These are phyloP conservation scores for Clitoria ternatea DNA, from an alignment of 306 rosid genomes.

Conservation along the genomic window DNA sequence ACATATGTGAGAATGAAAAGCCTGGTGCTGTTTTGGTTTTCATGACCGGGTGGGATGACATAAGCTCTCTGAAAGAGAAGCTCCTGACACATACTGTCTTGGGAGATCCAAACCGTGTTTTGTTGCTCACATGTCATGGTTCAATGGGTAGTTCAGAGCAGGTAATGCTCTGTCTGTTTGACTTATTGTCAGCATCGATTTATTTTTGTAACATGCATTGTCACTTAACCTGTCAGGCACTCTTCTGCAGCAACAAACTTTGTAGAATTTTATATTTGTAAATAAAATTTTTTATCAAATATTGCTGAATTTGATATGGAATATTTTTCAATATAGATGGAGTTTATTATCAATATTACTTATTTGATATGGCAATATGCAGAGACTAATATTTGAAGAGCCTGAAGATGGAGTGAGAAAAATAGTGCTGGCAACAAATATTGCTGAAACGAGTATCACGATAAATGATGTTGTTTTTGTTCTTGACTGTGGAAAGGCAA, in stretches of 20 bases:
- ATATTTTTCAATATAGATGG: no score
- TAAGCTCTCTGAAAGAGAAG: conserved; percentile 80
- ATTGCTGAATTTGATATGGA: no score
- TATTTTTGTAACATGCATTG: neutral
- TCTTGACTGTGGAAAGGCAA: conserved; percentile 97
- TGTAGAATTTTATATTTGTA: neutral
- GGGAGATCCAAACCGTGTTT: conserved; percentile 68
- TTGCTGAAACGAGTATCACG: conserved; percentile 97
- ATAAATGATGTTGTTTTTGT: conserved; percentile 90
- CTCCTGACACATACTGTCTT: conserved; percentile 62
- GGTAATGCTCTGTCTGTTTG: conserved; percentile 43
- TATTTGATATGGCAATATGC: conserved; percentile 39
- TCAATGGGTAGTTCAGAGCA: conserved; percentile 96
- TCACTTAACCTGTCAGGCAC: neutral
- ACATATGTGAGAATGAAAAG: conserved; percentile 71
- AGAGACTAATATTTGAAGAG: conserved; percentile 86
- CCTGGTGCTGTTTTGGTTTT: conserved; percentile 94
- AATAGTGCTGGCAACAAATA: conserved; percentile 93
- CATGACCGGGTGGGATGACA: conserved; percentile 99
- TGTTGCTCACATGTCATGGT: conserved; percentile 89
- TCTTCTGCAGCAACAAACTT: neutral
- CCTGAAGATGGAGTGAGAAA: conserved; percentile 81
- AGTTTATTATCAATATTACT: conserved; percentile 16
- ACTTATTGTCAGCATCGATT: conserved; percentile 1
- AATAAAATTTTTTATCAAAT: no score